Percentiles rank a stretch among this genome's conserved stretches.
Evolutionary conservation across 2,329 filamentous ascomycete genomes (phyloP).

Genomic region (Aspergillus floridensis): DNA sequence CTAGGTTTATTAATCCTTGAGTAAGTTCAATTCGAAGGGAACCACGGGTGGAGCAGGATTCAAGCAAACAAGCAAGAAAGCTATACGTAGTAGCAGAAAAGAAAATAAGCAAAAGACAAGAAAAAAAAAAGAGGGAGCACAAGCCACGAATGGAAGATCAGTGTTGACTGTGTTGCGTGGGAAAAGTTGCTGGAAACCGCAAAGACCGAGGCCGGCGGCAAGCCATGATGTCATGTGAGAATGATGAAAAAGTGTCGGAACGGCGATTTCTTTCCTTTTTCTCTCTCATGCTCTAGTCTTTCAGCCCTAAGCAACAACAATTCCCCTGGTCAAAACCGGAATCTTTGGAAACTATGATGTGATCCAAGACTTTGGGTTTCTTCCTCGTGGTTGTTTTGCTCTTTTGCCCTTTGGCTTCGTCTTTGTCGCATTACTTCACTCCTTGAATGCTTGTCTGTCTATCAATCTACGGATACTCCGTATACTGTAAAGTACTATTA

Average conservation of each 20-base stretch:
- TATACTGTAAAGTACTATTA: no score
- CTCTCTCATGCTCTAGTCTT: background rate
- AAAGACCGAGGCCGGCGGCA: slow-evolving; percentile 11
- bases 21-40: background rate
- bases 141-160: background rate
- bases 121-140: background rate
- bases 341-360: background rate
- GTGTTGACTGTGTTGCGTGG: background rate
- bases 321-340: background rate
- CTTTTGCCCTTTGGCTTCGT: no score
- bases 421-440: no score
- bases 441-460: no score
- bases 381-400: background rate
- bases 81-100: background rate
- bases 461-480: background rate
- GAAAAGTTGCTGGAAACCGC: background rate
- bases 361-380: slow-evolving; percentile 2
- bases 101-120: background rate
- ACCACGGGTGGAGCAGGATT: background rate
- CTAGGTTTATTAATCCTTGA: background rate
- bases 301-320: background rate
- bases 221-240: background rate
- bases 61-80: background rate
- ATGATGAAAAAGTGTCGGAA: background rate
- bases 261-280: background rate